These are phyloP conservation scores for Akanthomyces uredinophilus DNA, from an alignment of 2,329 filamentous ascomycete species.

Conservation along the genomic window DNA sequence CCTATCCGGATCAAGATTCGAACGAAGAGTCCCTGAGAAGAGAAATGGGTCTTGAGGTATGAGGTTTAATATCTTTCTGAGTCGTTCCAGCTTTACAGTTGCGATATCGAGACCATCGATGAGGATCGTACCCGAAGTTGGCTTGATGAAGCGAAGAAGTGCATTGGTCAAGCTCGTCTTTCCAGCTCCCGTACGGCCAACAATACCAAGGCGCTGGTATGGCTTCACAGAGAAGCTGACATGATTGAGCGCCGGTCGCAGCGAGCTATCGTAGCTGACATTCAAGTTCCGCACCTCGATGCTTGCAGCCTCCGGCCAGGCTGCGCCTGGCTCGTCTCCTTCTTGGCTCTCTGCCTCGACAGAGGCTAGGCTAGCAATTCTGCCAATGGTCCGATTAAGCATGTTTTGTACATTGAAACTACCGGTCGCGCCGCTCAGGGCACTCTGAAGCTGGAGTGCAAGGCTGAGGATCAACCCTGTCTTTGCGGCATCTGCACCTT, in stretches of 20 bases:
- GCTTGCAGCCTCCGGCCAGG: constrained; percentile 2
- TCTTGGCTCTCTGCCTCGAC: constrained; percentile 5
- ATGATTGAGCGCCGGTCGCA: neutral
- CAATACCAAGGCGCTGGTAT: constrained; percentile 10
- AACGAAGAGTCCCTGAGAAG: constrained; percentile 9
- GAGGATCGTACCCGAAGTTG: neutral
- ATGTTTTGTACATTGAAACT: neutral
- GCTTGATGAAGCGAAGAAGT: constrained; percentile 7
- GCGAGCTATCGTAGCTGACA: neutral
- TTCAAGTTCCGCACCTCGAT: constrained; percentile 3
- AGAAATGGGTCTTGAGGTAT: constrained; percentile 16
- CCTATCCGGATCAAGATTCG: constrained; percentile 4
- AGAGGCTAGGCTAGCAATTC: constrained; percentile 3
- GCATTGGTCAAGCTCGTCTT: constrained; percentile 14
- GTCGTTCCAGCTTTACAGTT: neutral
- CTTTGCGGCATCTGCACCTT: constrained; percentile 1
- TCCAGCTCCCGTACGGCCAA: constrained; percentile 15
- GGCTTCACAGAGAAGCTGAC: constrained; percentile 3
- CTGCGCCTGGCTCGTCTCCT: neutral
- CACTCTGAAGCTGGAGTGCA: constrained; percentile 8
- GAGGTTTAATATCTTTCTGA: neutral
- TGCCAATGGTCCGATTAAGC: neutral
- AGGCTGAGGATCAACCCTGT: constrained; percentile 12
- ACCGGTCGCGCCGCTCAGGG: neutral
- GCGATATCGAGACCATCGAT: constrained; percentile 7